These are phyloP conservation scores for Paecilomyces sp. DNA, from an alignment of 2,329 filamentous ascomycete species.

Conservation along the genomic window DNA sequence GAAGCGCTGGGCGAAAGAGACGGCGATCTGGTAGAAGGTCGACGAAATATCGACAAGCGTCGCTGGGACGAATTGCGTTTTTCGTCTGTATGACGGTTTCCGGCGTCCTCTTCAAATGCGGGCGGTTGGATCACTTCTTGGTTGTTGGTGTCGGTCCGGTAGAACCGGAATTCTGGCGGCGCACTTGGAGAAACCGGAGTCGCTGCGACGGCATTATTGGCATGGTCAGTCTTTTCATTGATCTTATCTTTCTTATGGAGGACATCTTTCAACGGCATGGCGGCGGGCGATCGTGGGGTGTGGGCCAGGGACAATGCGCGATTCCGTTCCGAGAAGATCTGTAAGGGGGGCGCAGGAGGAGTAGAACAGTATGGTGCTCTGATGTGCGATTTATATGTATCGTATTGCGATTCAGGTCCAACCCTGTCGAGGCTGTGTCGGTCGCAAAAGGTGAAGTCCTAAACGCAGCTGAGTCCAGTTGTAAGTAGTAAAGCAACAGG, in stretches of 20 bases:
- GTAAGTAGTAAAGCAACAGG: neutral
- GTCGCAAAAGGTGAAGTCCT: neutral
- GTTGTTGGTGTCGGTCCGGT: conserved; percentile 74
- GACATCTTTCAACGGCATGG: conserved; percentile 55
- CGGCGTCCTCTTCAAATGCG: conserved; percentile 38
- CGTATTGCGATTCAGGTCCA: neutral
- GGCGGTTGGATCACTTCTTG: conserved; percentile 74
- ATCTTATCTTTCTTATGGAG: conserved; percentile 57
- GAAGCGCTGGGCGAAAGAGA: conserved; percentile 19
- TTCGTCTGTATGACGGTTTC: conserved; percentile 2
- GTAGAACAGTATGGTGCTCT: neutral
- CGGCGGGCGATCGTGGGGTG: conserved; percentile 5
- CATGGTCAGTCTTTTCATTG: conserved; percentile 18
- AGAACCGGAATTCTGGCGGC: conserved; percentile 69
- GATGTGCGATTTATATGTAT: neutral
- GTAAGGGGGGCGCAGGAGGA: neutral
- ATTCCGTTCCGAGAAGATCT: neutral
- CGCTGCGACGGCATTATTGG: conserved; percentile 27
- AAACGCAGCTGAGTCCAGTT: neutral
- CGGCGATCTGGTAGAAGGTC: conserved; percentile 16
- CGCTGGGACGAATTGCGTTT: conserved; percentile 21
- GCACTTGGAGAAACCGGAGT: conserved; percentile 10
- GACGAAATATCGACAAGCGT: conserved; percentile 25
- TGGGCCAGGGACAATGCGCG: neutral
- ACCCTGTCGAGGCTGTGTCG: conserved; percentile 1